These are phyloP conservation scores for Bisporella sp. DNA, from an alignment of 2,329 filamentous ascomycete species.

Conservation along the genomic window DNA sequence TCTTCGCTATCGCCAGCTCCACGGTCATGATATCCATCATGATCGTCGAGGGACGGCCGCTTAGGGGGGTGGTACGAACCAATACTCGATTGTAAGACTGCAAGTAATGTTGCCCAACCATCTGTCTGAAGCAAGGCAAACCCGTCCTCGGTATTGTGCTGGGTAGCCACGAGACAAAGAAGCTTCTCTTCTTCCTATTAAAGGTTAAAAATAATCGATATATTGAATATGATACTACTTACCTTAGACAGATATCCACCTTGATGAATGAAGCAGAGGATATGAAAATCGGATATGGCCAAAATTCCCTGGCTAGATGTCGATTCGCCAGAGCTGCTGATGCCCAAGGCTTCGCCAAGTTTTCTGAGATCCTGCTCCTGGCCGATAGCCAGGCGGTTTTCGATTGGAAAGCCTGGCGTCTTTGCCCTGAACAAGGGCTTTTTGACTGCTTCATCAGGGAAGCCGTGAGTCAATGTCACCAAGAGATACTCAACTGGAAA, in stretches of 20 bases:
- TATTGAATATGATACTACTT: slow-evolving; percentile 24
- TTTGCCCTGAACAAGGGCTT: slow-evolving; percentile 67
- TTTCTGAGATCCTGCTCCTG: slow-evolving; percentile 73
- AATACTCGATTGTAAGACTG: slow-evolving; percentile 94
- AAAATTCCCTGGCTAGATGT: slow-evolving; percentile 55
- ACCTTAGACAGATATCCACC: slow-evolving; percentile 84
- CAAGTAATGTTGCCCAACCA: slow-evolving; percentile 90
- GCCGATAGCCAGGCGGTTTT: slow-evolving; percentile 83
- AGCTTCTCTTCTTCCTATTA: slow-evolving; percentile 79
- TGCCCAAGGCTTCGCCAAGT: slow-evolving; percentile 58
- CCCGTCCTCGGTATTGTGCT: slow-evolving; percentile 72
- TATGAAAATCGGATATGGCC: slow-evolving; percentile 85
- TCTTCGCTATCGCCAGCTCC: slow-evolving; percentile 26
- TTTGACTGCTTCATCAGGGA: slow-evolving; percentile 64
- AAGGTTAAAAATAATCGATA: slow-evolving; percentile 8
- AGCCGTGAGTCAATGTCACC: slow-evolving; percentile 92
- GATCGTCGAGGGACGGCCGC: slow-evolving; percentile 40
- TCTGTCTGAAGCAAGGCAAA: slow-evolving; percentile 78
- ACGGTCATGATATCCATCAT: too few species aligned
- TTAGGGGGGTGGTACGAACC: slow-evolving; percentile 72
- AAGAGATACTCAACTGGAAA: slow-evolving; percentile 97
- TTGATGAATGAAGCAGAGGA: slow-evolving; percentile 78
- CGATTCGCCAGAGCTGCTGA: slow-evolving; percentile 45
- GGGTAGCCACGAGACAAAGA: slow-evolving; percentile 76
- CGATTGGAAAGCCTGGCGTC: slow-evolving; percentile 70